phyloP scores from a whole-genome alignment of 495 filamentous ascomycete species.

The Darksidea phi region DNA sequence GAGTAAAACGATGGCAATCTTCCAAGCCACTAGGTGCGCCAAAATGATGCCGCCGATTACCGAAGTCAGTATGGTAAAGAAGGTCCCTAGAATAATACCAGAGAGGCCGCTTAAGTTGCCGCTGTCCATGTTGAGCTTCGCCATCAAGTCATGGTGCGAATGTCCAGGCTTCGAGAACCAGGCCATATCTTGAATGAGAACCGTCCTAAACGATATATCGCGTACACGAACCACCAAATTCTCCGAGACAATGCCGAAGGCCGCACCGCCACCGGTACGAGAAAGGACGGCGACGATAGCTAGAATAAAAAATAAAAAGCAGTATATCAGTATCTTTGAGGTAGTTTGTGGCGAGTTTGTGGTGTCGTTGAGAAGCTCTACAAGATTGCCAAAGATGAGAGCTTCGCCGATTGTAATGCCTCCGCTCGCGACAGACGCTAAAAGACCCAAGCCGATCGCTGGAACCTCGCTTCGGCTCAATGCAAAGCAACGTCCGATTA shows the following conservation, averaged over 20 bases:
- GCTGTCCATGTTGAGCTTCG: conserved; percentile 55
- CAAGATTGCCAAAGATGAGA: conserved; percentile 54
- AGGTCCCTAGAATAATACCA: conserved; percentile 36
- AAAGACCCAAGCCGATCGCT: conserved; percentile 21
- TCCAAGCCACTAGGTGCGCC: conserved; percentile 37
- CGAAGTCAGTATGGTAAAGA: conserved; percentile 31
- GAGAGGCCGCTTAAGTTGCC: conserved; percentile 45
- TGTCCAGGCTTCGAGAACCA: conserved; percentile 53
- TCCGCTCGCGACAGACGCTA: conserved; percentile 46
- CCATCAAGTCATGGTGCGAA: conserved; percentile 47
- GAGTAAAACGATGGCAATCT: conserved; percentile 38
- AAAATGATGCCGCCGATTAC: conserved; percentile 37
- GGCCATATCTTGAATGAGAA: conserved; percentile 51
- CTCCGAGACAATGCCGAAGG: conserved; percentile 53
- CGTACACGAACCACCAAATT: conserved; percentile 48
- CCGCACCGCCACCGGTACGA: conserved; percentile 48
- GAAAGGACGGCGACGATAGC: conserved; percentile 50
- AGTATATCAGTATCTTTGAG: conserved; percentile 47
- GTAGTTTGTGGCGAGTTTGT: conserved; percentile 22
- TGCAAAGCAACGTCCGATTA: conserved; percentile 1
- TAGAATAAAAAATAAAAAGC: conserved; percentile 56
- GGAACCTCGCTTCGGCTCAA: conserved; percentile 20
- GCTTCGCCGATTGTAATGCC: conserved; percentile 50
- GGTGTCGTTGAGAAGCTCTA: conserved; percentile 43
- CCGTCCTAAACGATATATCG: conserved; percentile 49